These are phyloP conservation scores for Bisporella sp. DNA, from an alignment of 2,329 filamentous ascomycete species.

Conservation along the genomic window DNA sequence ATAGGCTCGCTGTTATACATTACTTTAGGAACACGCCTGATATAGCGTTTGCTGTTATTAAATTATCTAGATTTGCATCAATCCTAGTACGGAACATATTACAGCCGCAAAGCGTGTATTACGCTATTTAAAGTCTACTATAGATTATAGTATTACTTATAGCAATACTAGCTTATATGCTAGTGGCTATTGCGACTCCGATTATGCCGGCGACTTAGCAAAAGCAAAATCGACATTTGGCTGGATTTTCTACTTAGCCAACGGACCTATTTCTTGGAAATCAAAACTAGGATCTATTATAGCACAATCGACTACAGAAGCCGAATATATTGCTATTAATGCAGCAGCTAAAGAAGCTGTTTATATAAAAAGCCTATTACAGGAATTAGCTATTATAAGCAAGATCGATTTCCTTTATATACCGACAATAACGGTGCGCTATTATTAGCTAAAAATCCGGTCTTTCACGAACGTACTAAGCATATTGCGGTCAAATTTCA, in stretches of 20 bases:
- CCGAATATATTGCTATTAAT: conserved; percentile 4
- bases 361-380: conserved; percentile 2
- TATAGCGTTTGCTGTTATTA: conserved; percentile 1
- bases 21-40: not conserved
- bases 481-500: conserved; percentile 4
- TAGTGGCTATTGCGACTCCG: not conserved
- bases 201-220: not conserved
- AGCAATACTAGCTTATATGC: not conserved
- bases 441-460: conserved; percentile 1
- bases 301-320: not conserved
- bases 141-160: not conserved
- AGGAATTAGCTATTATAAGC: not conserved
- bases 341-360: not conserved
- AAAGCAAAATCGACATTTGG: conserved; percentile 1
- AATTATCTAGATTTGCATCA: not conserved
- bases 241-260: not conserved
- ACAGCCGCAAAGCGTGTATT: not conserved
- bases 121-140: not conserved
- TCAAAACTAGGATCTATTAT: conserved; percentile 3
- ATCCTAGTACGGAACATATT: conserved; percentile 1
- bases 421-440: conserved; percentile 2
- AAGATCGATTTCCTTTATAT: conserved; percentile 1
- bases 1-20: conserved; percentile 3
- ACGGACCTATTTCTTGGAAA: not conserved
- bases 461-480: conserved; percentile 1